phyloP scores from a whole-genome alignment of 257 asterid genomes.

The Pogostemon cablin region DNA sequence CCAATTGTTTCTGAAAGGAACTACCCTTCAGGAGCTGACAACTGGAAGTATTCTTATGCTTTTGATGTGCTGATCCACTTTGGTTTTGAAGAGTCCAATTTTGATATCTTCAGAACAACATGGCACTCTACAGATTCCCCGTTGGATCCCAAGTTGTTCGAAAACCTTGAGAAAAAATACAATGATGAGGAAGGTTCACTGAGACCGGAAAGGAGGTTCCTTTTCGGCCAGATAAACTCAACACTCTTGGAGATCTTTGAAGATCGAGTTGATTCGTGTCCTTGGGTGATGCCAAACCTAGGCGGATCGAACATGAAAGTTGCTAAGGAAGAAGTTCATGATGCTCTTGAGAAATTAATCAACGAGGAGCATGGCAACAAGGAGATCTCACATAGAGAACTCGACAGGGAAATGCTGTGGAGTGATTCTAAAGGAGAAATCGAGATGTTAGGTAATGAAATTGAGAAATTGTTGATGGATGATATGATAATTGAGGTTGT shows the following conservation, averaged over 20 bases:
- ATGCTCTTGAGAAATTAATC: conserved; percentile 48
- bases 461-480: conserved; percentile 67
- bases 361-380: conserved; percentile 33
- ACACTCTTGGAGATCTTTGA: conserved; percentile 50
- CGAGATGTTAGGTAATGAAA: conserved; percentile 56
- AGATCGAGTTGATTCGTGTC: conserved; percentile 46
- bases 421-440: conserved; percentile 44
- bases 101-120: conserved; percentile 36
- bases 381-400: conserved; percentile 39
- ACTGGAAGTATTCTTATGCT: conserved; percentile 66
- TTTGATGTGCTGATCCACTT: conserved; percentile 55
- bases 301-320: conserved; percentile 30
- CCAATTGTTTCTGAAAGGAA: conserved; percentile 40
- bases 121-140: conserved; percentile 71
- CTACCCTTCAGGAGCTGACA: conserved; percentile 32
- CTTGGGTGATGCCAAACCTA: conserved; percentile 57
- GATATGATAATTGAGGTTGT: conserved; percentile 54
- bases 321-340: conserved; percentile 45
- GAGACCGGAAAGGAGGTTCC: conserved; percentile 62
- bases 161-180: conserved; percentile 65
- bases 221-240: conserved; percentile 65
- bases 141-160: conserved; percentile 60
- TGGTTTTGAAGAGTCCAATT: conserved; percentile 57
- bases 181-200: conserved; percentile 34
- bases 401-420: conserved; percentile 72